A percentile compares a stretch with the other conserved stretches of the same genome.
Evolutionary conservation across 441 rosid species (phyloP).

Genomic region (Gossypium gossypioides): DNA sequence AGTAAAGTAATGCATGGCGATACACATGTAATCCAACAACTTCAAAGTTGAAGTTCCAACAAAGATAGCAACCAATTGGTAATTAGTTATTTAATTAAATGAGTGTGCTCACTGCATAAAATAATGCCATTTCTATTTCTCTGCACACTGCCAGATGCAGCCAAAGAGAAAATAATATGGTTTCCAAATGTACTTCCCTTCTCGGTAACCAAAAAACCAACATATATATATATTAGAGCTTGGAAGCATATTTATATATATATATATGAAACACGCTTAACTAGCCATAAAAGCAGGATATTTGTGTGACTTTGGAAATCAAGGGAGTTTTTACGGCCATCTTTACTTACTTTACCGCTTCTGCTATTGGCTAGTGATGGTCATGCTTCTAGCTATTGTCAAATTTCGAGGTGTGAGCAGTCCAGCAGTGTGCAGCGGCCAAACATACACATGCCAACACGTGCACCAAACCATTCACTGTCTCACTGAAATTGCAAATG

Average conservation of each 20-base stretch:
- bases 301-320: neutral
- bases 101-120: neutral
- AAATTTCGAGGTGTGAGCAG: constrained; percentile 1
- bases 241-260: neutral
- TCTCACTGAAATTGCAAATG: neutral
- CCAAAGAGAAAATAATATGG: neutral
- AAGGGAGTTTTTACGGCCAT: neutral
- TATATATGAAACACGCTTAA: neutral
- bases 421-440: neutral
- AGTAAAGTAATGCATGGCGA: neutral
- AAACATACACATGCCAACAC: constrained; percentile 12
- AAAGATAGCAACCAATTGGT: neutral
- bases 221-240: neutral
- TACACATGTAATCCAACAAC: neutral
- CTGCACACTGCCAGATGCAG: neutral
- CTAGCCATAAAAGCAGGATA: neutral
- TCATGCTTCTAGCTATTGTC: neutral
- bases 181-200: neutral
- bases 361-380: neutral
- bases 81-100: neutral
- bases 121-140: neutral
- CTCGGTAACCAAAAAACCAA: neutral
- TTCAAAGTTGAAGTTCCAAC: neutral
- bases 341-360: neutral
- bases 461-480: constrained; percentile 5